Evolutionary conservation across 2,329 filamentous ascomycete genomes (phyloP), one percentile per base, ranked within the genome.

Genomic region (Microsporum audouinii): DNA sequence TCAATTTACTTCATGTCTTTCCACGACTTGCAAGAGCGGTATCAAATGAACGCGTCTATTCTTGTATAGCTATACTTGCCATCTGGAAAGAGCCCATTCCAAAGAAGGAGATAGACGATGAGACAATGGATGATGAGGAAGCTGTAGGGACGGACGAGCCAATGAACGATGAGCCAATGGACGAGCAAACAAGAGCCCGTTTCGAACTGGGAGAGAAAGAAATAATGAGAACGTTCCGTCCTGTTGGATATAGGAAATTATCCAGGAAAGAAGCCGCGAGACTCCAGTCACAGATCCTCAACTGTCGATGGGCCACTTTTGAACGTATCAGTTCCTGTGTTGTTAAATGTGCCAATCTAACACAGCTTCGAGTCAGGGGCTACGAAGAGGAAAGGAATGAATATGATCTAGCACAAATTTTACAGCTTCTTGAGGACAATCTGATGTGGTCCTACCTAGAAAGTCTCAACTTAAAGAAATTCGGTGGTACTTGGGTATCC

Each of bases 1-100:
- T 78, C 36, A 75, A 78, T 41, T 66, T 80, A 1, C 71, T 77
- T 1, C 70, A 70, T 14, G 71, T 73, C 3, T 82, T 80, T 0
- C 70, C 69, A 0, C 63, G 68, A 8, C 66, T 82, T 7, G 73
- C 72, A 7, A 66, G 67, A 0, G 71, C 70, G 1, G 63, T 79
- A 8, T 77, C 76, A 0, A 71, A 71, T 7, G 73, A 76, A 51
- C 68, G 71, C 2, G 70, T 79, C 3, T 79, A 77, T 57, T 67
- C 69, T 2, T 67, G 71, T 1, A 66, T 79, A 38, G 72, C 77
- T 5, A 64, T 76, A 10, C 66, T 75, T 39, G 73, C 75, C 0
- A 76, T 75, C 56, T 78, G 74, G 68, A 64, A 72, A 49, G 70
- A 73, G 60, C 63, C 60, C 4, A 51, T 14, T 1, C 53, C 53